Conservation (phyloP, 192 early-diverging fungal species). For the Backusella sp. region DNA sequence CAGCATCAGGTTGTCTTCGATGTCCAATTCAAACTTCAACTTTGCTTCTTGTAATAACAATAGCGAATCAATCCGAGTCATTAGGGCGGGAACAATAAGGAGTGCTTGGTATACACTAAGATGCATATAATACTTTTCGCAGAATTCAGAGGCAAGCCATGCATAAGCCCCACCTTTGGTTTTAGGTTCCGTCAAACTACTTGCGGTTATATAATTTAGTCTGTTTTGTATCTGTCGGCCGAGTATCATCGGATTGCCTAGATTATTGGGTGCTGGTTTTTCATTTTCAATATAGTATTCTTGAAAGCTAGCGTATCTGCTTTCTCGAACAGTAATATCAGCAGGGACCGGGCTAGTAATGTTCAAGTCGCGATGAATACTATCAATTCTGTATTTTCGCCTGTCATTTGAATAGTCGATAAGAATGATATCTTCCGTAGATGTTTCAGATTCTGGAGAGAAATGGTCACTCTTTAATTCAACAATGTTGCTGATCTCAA, state of each 20-base stretch:
- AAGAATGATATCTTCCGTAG: constrained; percentile 30
- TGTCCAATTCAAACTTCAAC: constrained; percentile 29
- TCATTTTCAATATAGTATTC: constrained; percentile 35
- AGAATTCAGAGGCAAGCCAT: constrained; percentile 41
- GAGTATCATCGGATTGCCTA: neutral
- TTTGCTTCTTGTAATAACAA: constrained; percentile 49
- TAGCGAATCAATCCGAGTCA: constrained; percentile 55
- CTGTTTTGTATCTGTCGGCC: neutral
- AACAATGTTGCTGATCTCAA: constrained; percentile 34
- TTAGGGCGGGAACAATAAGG: constrained; percentile 58
- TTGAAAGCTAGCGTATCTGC: constrained; percentile 31
- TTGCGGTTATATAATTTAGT: neutral
- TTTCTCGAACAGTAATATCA: constrained; percentile 26
- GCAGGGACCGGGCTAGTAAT: constrained; percentile 22
- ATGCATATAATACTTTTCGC: constrained; percentile 28
- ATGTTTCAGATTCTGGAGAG: neutral
- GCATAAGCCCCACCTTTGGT: neutral
- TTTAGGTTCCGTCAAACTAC: neutral
- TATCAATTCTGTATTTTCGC: constrained; percentile 40
- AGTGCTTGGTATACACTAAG: constrained; percentile 42
- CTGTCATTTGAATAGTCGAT: constrained; percentile 38
- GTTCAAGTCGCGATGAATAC: constrained; percentile 22
- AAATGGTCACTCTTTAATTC: constrained; percentile 2
- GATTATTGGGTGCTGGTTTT: neutral
- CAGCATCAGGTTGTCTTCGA: constrained; percentile 47